A percentile compares a stretch with the other conserved stretches of the same genome.
These are phyloP conservation scores for Penicillium sp. DNA, from an alignment of 2,329 filamentous ascomycete genomes.

Conservation along the genomic window DNA sequence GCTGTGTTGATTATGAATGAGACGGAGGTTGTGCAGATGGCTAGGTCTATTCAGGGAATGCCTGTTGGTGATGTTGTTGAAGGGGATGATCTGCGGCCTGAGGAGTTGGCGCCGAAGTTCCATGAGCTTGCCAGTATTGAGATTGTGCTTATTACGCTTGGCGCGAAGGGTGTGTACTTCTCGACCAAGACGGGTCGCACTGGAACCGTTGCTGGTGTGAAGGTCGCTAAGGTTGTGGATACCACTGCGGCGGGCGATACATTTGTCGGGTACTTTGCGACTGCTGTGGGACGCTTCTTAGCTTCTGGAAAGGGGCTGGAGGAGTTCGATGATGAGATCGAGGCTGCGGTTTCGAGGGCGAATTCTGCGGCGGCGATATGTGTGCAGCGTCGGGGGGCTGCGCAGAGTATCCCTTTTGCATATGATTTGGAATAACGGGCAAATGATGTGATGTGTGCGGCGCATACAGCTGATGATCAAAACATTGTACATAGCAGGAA, in stretches of 20 bases:
- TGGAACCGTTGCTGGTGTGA: slow-evolving; percentile 17
- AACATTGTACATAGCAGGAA: not conserved
- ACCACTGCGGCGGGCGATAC: slow-evolving; percentile 25
- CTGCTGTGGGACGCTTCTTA: slow-evolving; percentile 18
- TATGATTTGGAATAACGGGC: slow-evolving; percentile 17
- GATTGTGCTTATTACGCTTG: slow-evolving; percentile 23
- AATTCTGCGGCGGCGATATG: slow-evolving; percentile 22
- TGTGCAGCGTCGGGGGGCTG: slow-evolving; percentile 19
- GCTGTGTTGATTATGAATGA: slow-evolving; percentile 25
- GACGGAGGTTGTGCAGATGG: slow-evolving; percentile 27
- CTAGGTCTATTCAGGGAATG: slow-evolving; percentile 16
- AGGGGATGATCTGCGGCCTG: slow-evolving; percentile 12
- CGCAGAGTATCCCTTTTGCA: slow-evolving; percentile 24
- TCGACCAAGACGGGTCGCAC: slow-evolving; percentile 16
- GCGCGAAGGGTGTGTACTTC: slow-evolving; percentile 24
- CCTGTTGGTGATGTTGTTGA: slow-evolving; percentile 13
- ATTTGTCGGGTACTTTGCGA: slow-evolving; percentile 23
- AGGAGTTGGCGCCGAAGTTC: slow-evolving; percentile 17
- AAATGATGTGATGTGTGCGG: not conserved
- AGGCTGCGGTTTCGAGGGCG: slow-evolving; percentile 15
- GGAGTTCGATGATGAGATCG: slow-evolving; percentile 19
- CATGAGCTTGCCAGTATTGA: slow-evolving; percentile 18
- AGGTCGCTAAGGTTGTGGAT: slow-evolving; percentile 21
- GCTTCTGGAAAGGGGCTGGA: slow-evolving; percentile 12
- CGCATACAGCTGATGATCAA: not conserved